phyloP scores from a whole-genome alignment of 225 moss, liverwort and hornwort species.

The Bryum argenteum region DNA sequence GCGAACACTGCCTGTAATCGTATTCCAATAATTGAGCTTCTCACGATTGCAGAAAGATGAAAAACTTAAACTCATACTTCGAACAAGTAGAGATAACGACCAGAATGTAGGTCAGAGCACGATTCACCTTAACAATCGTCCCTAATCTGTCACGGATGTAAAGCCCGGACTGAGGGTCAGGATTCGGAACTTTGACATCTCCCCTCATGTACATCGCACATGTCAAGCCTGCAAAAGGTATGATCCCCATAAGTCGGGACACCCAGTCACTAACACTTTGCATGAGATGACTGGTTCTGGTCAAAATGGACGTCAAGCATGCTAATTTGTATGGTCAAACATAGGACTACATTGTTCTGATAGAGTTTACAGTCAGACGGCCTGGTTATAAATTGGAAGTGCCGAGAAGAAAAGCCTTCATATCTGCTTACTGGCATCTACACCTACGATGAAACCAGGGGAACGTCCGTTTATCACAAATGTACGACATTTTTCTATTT shows the following conservation, averaged over 20 bases:
- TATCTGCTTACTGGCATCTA: not conserved
- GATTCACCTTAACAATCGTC: constrained; percentile 68
- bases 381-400: not conserved
- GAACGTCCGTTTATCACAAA: not conserved
- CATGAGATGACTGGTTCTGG: not conserved
- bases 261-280: constrained; percentile 4
- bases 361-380: not conserved
- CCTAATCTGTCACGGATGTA: constrained; percentile 77
- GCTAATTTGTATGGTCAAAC: not conserved
- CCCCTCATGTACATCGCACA: constrained; percentile 87
- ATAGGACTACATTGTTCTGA: not conserved
- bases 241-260: constrained; percentile 9
- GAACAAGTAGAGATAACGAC: not conserved
- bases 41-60: constrained; percentile 22
- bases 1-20: constrained; percentile 72
- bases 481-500: not conserved
- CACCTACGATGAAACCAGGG: not conserved
- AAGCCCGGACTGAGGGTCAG: constrained; percentile 86
- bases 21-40: constrained; percentile 27
- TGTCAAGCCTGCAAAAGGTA: constrained; percentile 68
- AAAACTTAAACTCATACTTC: not conserved
- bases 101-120: constrained; percentile 15
- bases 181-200: constrained; percentile 56
- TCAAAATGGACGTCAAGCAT: not conserved
- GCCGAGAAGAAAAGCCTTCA: not conserved